Evolutionary conservation across 73 alveolate genomes (phyloP).

Genomic region (Tetrahymena thermophila): DNA sequence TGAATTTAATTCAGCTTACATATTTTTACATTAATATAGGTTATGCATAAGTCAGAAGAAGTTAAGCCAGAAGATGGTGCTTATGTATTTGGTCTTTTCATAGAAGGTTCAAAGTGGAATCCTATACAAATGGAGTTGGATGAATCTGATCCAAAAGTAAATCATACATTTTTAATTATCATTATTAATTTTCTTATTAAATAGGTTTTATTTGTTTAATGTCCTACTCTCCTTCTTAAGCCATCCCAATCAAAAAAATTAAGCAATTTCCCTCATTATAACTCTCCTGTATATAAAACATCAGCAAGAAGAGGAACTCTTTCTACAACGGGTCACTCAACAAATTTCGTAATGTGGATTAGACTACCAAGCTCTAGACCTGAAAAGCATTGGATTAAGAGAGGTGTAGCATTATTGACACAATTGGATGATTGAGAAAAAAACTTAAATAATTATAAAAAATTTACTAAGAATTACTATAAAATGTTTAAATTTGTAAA

Average conservation of each 20-base stretch:
- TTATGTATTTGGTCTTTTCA: slow-evolving; percentile 86
- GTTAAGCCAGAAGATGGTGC: slow-evolving; percentile 94
- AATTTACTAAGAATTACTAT: neutral
- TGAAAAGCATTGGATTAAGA: neutral
- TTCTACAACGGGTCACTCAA: slow-evolving; percentile 89
- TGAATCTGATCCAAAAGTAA: slow-evolving; percentile 94
- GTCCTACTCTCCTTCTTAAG: neutral
- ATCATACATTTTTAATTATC: neutral
- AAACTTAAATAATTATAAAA: neutral
- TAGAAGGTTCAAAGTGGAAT: slow-evolving; percentile 99
- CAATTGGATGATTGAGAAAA: neutral
- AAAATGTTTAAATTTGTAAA: neutral
- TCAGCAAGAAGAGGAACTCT: slow-evolving; percentile 87
- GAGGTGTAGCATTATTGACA: neutral
- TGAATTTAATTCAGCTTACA: neutral
- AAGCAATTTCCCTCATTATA: slow-evolving; percentile 52
- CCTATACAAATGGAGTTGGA: slow-evolving; percentile 75
- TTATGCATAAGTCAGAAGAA: neutral
- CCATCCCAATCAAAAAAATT: slow-evolving; percentile 1
- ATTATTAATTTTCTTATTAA: neutral
- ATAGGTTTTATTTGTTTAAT: neutral
- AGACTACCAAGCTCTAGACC: neutral
- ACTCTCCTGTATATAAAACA: slow-evolving; percentile 95
- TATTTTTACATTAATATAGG: neutral
- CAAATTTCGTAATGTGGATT: slow-evolving; percentile 77